These are phyloP conservation scores for Fusarium oligoseptatum DNA, from an alignment of 2,329 filamentous ascomycete genomes.

Conservation along the genomic window DNA sequence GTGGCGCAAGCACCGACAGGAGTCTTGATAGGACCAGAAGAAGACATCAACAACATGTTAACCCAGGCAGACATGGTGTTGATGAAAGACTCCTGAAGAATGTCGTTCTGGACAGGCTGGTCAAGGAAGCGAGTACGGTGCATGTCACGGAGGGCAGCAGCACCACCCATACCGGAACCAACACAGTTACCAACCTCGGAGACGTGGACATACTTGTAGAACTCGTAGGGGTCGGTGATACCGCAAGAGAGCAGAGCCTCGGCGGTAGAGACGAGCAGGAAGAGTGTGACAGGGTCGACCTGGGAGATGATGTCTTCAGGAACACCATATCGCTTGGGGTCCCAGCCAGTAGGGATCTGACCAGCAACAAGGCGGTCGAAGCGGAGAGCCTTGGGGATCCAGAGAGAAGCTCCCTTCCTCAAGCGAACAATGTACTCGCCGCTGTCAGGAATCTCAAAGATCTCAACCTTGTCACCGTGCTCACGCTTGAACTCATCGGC, in stretches of 20 bases:
- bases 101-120: slow-evolving; percentile 98
- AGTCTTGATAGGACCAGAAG: slow-evolving; percentile 98
- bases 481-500: slow-evolving; percentile 97
- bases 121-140: slow-evolving; percentile 98
- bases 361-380: slow-evolving; percentile 98
- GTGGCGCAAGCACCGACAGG: slow-evolving; percentile 98
- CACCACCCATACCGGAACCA: slow-evolving; percentile 97
- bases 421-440: slow-evolving; percentile 95
- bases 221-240: slow-evolving; percentile 99
- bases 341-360: slow-evolving; percentile 97
- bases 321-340: slow-evolving; percentile 94
- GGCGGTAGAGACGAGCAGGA: slow-evolving; percentile 91
- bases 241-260: slow-evolving; percentile 92
- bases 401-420: slow-evolving; percentile 93
- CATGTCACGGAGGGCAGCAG: slow-evolving; percentile 93
- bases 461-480: slow-evolving; percentile 97
- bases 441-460: slow-evolving; percentile 93
- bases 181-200: slow-evolving; percentile 98
- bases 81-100: slow-evolving; percentile 99
- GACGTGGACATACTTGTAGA: slow-evolving; percentile 99
- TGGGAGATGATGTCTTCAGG: slow-evolving; percentile 98
- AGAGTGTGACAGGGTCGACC: slow-evolving; percentile 96
- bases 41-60: slow-evolving; percentile 98
- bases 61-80: slow-evolving; percentile 99
- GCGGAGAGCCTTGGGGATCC: slow-evolving; percentile 96